Evolutionary conservation across 305 asterid species (phyloP), one percentile per base, ranked within the genome.

Genomic region (Fraxinus velutina): DNA sequence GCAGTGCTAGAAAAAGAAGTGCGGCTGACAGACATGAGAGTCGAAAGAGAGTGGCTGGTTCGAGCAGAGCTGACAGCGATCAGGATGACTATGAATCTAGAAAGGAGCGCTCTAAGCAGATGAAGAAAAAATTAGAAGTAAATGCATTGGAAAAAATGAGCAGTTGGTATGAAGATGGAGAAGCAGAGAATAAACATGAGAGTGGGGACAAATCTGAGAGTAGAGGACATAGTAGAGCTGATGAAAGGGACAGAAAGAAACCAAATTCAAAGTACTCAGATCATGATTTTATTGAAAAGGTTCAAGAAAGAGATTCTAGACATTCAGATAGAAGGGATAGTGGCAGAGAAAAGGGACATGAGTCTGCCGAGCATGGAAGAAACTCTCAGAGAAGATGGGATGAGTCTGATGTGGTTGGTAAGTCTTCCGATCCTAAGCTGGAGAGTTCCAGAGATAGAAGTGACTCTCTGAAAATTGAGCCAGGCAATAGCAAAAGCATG

Each of bases 151-250:
- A 94, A 87, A 93, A 86, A 32, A 85, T 94, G 87, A 88, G 98
- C 84, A 89, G 90, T 89, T 94, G 96, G 98, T 93, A 93, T 85
- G 90, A 89, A 87, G 99, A 94, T 88, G 98, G 94, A 73, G 97
- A 96, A 83, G 87, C 80, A 78, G 97, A 94, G 71, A 83, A 84
- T 73, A 93, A 87, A 86, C 76, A 79, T 83, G 97, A 91, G 7
- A 82, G 78, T 79, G 92, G 87, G 62, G 92, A 90, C 74, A 91
- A 85, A 85, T 77, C 88, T 84, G 92, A 77, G 86, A 88, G 86
- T 86, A 90, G 90, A 80, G 91, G 88, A 33, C 78, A 87, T 77
- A 73, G 85, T 81, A 88, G 82, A 83, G 85, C 88, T 85, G 92
- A 90, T 86, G 98, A 87, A 34, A 85, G 86, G 17, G 92, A 90